Evolutionary conservation across 2,329 filamentous ascomycete species (phyloP), one percentile per base, ranked within the genome.

Genomic region (Remersonia thermophila): DNA sequence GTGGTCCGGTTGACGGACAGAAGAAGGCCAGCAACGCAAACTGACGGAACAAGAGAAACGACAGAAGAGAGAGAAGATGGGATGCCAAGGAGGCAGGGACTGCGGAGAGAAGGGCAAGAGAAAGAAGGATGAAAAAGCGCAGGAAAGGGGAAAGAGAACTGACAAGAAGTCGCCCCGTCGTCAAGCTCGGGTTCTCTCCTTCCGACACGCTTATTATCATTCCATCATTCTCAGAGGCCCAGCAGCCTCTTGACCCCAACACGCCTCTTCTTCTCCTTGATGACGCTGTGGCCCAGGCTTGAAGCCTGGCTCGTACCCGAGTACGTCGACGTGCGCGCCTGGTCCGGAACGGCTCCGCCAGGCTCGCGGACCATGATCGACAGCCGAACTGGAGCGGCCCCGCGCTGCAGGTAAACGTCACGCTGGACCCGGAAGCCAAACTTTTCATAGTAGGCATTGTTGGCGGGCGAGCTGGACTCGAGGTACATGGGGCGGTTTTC

Each of bases 341-440:
- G n/a, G n/a, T n/a, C n/a, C n/a, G n/a, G n/a, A n/a, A n/a, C n/a
- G n/a, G n/a, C 20, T 29, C 12, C 37, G 32, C 34, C 32, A 35
- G 82, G 80, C 64, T 86, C 80, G 41, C 83, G 69, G 35, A 89
- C 78, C 83, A 93, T 93, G 59, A 86, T 80, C 52, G 82, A 80
- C 55, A 89, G 62, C 39, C 65, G 65, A 33, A 87, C 69, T 18
- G 78, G 71, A 41, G 67, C 63, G 18, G 58, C 55, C 8, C 66
- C 73, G 33, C 77, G 62, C 51, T 67, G 62, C 49, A 87, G 62
- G 52, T 69, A 66, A 46, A 89, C 71, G 48, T 76, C 69, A 49
- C 69, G 69, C 52, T 67, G 68, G 47, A 70, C 56, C 53, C 76
- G 69, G 55, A 89, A 93, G 20, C 82, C 83, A 56, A 83, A 77